These are phyloP conservation scores for Grosmannia clavigera DNA, from an alignment of 2,329 filamentous ascomycete genomes.

Conservation along the genomic window DNA sequence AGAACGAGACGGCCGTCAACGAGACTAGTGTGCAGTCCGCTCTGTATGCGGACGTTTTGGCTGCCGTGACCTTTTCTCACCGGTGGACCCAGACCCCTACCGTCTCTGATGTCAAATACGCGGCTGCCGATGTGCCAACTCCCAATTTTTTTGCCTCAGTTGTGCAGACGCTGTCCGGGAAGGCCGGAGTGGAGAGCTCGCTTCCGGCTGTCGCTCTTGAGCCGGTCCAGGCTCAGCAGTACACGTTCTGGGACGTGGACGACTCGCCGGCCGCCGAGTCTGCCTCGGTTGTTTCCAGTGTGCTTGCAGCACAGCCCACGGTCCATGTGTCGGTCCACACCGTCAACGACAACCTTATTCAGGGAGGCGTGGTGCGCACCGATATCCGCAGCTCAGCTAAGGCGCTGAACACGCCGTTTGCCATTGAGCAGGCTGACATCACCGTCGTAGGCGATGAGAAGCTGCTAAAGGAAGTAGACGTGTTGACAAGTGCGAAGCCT, in stretches of 20 bases:
- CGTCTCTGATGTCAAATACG: conserved; percentile 81
- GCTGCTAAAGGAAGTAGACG: conserved; percentile 65
- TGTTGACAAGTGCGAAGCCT: conserved; percentile 56
- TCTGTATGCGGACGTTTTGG: conserved; percentile 84
- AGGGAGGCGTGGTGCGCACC: conserved; percentile 69
- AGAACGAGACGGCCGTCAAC: conserved; percentile 55
- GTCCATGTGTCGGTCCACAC: conserved; percentile 49
- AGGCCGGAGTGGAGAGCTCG: conserved; percentile 17
- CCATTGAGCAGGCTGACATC: conserved; percentile 66
- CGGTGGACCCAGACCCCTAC: conserved; percentile 45
- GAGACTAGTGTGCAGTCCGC: conserved; percentile 71
- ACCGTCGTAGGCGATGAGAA: conserved; percentile 68
- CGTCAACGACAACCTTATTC: conserved; percentile 51
- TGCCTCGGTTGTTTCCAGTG: conserved; percentile 44
- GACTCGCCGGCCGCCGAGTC: conserved; percentile 55
- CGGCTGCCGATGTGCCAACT: conserved; percentile 48
- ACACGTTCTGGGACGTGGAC: conserved; percentile 88
- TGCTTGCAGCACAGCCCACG: conserved; percentile 61
- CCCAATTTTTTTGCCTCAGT: conserved; percentile 40
- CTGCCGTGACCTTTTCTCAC: conserved; percentile 67
- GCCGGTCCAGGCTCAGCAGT: conserved; percentile 57
- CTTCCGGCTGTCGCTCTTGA: conserved; percentile 28
- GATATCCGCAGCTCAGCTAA: conserved; percentile 62
- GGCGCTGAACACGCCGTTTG: conserved; percentile 64
- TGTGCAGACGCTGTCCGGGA: conserved; percentile 36